These are phyloP conservation scores for Gymnopilus dilepis DNA, from an alignment of 768 basidiomycete genomes.

Conservation along the genomic window DNA sequence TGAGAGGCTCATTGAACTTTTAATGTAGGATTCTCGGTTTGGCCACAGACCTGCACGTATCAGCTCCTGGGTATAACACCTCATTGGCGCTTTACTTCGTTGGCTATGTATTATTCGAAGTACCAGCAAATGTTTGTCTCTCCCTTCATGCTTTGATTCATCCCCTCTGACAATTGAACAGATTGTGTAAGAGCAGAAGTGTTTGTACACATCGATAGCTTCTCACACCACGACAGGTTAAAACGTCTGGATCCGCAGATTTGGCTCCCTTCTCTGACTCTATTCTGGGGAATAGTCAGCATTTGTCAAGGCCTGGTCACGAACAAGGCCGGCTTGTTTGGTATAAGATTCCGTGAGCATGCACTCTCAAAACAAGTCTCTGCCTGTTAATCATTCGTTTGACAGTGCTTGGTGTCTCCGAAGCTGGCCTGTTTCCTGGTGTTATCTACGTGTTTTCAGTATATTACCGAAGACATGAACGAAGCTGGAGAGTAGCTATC, in stretches of 20 bases:
- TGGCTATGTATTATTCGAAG: slow-evolving; percentile 64
- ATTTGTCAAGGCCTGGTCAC: slow-evolving; percentile 60
- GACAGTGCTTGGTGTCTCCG: slow-evolving; percentile 60
- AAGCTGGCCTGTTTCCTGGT: slow-evolving; percentile 68
- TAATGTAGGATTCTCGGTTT: slow-evolving; percentile 55
- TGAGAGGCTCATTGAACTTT: neutral
- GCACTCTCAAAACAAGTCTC: neutral
- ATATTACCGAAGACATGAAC: slow-evolving; percentile 63
- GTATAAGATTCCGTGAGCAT: slow-evolving; percentile 55
- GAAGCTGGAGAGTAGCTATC: slow-evolving; percentile 64
- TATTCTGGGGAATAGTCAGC: slow-evolving; percentile 62
- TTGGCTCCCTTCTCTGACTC: slow-evolving; percentile 65
- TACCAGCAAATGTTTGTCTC: slow-evolving; percentile 58
- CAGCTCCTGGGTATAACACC: slow-evolving; percentile 59
- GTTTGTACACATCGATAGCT: too few species aligned
- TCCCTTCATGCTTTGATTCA: neutral
- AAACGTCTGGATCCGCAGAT: slow-evolving; percentile 64
- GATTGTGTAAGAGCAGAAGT: slow-evolving; percentile 49
- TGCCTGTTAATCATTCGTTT: neutral
- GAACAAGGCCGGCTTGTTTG: slow-evolving; percentile 58
- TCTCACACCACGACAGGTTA: slow-evolving; percentile 38
- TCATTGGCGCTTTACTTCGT: slow-evolving; percentile 64
- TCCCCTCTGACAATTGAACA: slow-evolving; percentile 21
- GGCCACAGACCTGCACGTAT: slow-evolving; percentile 53
- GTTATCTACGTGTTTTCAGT: slow-evolving; percentile 63